These are phyloP conservation scores for Drosera capensis DNA, from an alignment of 148 eudicot species.

Conservation along the genomic window DNA sequence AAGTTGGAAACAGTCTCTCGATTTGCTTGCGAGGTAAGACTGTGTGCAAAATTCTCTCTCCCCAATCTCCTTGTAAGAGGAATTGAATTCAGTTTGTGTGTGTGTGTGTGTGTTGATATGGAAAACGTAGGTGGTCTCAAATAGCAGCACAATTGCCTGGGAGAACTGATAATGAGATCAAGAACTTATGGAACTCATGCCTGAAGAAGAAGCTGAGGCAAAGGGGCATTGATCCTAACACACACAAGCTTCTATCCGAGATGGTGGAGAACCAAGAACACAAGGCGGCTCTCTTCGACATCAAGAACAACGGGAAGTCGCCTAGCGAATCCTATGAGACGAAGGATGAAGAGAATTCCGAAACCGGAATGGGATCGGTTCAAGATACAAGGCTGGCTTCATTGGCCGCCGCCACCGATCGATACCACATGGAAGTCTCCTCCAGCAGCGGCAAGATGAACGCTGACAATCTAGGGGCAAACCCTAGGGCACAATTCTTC, in stretches of 20 bases:
- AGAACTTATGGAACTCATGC: constrained; percentile 8
- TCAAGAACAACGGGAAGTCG: constrained; percentile 13
- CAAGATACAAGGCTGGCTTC: constrained; percentile 5
- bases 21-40: too few species aligned
- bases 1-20: too few species aligned
- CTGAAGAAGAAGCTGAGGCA: constrained; percentile 6
- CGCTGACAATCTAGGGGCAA: constrained; percentile 20
- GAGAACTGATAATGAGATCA: constrained; percentile 43
- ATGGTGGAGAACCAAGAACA: constrained; percentile 33
- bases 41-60: too few species aligned
- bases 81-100: background rate
- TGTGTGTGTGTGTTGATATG: too few species aligned
- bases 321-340: background rate
- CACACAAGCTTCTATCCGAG: constrained; percentile 69
- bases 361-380: background rate
- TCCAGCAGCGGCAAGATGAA: background rate
- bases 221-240: constrained; percentile 18
- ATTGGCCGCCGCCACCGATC: background rate
- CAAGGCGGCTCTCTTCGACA: constrained; percentile 11
- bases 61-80: too few species aligned
- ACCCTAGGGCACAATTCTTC: constrained; percentile 24
- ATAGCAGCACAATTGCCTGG: constrained; percentile 87
- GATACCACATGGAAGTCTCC: background rate
- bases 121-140: constrained; percentile 89
- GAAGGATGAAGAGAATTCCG: background rate